Base-by-base conservation (phyloP, 306 rosid species). In the Rosa rugosa region DNA sequence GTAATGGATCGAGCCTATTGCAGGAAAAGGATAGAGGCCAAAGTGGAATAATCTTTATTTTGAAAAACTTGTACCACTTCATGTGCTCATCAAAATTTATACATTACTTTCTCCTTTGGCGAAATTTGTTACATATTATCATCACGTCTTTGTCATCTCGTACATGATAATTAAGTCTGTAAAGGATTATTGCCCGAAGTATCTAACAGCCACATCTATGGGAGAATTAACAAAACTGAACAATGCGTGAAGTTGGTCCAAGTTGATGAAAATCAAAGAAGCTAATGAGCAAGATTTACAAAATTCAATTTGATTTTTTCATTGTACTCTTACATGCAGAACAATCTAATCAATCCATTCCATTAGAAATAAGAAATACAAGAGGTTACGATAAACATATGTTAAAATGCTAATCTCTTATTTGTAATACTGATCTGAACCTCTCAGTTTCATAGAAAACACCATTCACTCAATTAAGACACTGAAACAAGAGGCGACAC, bases 401-500 rank as follows among this genome's bases (percentile, higher is more conserved):
- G 20, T 9, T 16, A 3, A 1, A 14, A 50, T 50, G 56, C n/a
- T 50, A 14, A 50, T 50, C 5, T 50, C 56, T 50, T 50, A 50
- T 16, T 50, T 5, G 1, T 13, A 16, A 14, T 45, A 8, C 49
- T 50, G 56, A 3, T 50, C 56, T 50, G 20, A 44, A 34, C n/a
- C 46, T 18, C 63, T 22, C 3, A n/a, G 63, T 3, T 57, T 57
- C 56, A 50, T 0, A 50, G 56, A 57, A 31, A 57, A 57, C 13
- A 9, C 1, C 31, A 57, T 9, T 57, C 11, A 57, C 49, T 68
- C 11, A 27, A 27, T 27, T 27, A 27, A 44, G 51, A 44, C 27
- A 70, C n/a, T 51, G 57, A 17, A 16, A 51, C 57, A 51, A 51
- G 16, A 34, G 72, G 80, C 12, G 77, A 46, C 12, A 59, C 47